phyloP scores from a whole-genome alignment of 2,329 filamentous ascomycete genomes.

The Hypoxylon sp. region DNA sequence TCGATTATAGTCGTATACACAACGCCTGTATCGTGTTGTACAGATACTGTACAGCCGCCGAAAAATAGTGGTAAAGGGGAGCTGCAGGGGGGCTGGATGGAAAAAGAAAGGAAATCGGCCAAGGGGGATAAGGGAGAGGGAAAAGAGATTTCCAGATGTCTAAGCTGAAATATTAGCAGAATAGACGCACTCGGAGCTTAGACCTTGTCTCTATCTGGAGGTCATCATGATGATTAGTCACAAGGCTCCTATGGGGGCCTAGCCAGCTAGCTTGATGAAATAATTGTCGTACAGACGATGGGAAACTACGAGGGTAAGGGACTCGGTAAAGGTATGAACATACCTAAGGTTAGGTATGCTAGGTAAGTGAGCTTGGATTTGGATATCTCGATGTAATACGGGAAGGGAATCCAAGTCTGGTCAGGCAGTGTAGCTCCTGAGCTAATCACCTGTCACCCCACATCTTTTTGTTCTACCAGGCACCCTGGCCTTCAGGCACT shows the following conservation, averaged over 20 bases:
- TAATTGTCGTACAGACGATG: too few relatives aligned
- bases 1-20: slow-evolving; percentile 14
- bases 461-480: slow-evolving; percentile 1
- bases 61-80: slow-evolving; percentile 17
- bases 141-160: not conserved
- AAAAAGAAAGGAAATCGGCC: not conserved
- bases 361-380: not conserved
- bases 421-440: slow-evolving; percentile 1
- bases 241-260: not conserved
- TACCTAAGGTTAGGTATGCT: too few relatives aligned
- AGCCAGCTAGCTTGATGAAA: too few relatives aligned
- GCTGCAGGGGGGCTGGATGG: slow-evolving; percentile 8
- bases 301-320: not conserved
- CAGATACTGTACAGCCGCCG: not conserved
- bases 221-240: not conserved
- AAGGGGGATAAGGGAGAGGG: not conserved
- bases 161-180: too few relatives aligned
- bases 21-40: not conserved
- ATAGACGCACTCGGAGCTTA: not conserved
- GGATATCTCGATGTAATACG: slow-evolving; percentile 5
- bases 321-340: too few relatives aligned
- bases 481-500: too few relatives aligned
- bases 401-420: slow-evolving; percentile 2
- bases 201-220: not conserved
- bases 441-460: slow-evolving; percentile 18